Evolutionary conservation across 805 yeast species (phyloP).

Genomic region (Candida takata): DNA sequence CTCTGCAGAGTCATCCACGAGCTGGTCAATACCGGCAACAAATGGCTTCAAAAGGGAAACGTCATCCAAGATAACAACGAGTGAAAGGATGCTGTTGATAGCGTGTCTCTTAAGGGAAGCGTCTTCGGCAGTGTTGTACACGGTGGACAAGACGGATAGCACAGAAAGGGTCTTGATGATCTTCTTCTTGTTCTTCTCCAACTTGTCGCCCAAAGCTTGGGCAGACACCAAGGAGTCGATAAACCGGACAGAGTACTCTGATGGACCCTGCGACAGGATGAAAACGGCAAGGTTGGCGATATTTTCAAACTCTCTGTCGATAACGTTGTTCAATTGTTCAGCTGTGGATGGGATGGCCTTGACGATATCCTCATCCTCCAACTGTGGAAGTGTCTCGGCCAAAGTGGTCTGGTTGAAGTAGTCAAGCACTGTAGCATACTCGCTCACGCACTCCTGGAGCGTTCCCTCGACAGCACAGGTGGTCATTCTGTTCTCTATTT

Average conservation of each 20-base stretch:
- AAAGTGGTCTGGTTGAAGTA: slow-evolving; percentile 13
- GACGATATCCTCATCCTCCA: slow-evolving; percentile 16
- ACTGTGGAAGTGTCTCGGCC: slow-evolving; percentile 5
- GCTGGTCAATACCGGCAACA: slow-evolving; percentile 4
- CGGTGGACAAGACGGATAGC: slow-evolving; percentile 8
- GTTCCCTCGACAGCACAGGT: slow-evolving; percentile 35
- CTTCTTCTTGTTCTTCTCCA: slow-evolving; percentile 14
- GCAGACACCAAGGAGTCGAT: slow-evolving; percentile 15
- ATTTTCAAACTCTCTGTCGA: slow-evolving; percentile 23
- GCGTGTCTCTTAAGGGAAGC: slow-evolving; percentile 4
- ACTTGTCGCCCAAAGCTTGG: slow-evolving; percentile 17
- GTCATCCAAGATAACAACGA: slow-evolving; percentile 9
- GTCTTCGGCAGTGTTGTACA: slow-evolving; percentile 6
- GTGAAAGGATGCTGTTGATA: slow-evolving; percentile 6
- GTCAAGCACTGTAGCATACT: slow-evolving; percentile 26
- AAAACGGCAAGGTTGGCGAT: slow-evolving; percentile 20
- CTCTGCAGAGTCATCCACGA: not conserved
- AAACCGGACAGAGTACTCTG: slow-evolving; percentile 9
- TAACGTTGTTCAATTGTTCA: slow-evolving; percentile 10
- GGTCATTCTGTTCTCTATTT: not conserved
- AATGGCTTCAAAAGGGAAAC: slow-evolving; percentile 11
- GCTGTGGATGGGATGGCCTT: slow-evolving; percentile 15
- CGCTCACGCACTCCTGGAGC: slow-evolving; percentile 26
- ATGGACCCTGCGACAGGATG: slow-evolving; percentile 13
- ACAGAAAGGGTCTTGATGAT: slow-evolving; percentile 15